phyloP scores from a whole-genome alignment of 2,329 filamentous ascomycete species.

The Ophiosphaerella korrae region DNA sequence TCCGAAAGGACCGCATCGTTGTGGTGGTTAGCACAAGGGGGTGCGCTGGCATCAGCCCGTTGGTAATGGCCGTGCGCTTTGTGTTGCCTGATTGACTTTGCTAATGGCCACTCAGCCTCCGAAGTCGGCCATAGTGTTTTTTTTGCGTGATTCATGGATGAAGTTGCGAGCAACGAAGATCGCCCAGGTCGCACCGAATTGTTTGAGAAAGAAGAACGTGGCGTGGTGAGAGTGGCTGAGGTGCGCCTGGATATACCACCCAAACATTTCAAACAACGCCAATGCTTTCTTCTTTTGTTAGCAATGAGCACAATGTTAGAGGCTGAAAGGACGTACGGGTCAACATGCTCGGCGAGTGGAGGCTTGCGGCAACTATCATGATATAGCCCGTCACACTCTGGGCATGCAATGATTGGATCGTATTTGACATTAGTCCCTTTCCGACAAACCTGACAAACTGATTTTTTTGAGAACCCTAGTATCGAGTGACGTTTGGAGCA shows the following conservation, averaged over 20 bases:
- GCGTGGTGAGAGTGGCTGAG: neutral
- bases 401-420: conserved; percentile 39
- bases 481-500: neutral
- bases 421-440: conserved; percentile 22
- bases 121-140: neutral
- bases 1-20: too few relatives aligned
- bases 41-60: neutral
- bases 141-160: neutral
- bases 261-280: conserved; percentile 22
- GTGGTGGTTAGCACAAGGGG: too few relatives aligned
- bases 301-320: neutral
- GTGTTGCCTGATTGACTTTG: neutral
- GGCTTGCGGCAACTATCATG: conserved; percentile 45
- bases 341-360: conserved; percentile 6
- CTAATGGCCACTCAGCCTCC: conserved; percentile 1
- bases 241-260: neutral
- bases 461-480: conserved; percentile 9
- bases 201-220: neutral
- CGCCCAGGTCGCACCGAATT: neutral
- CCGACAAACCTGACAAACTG: conserved; percentile 39
- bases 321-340: conserved; percentile 12
- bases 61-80: neutral
- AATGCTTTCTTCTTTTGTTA: conserved; percentile 13
- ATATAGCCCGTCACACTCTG: conserved; percentile 40
- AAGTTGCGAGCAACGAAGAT: neutral